Evolutionary conservation across 2,329 filamentous ascomycete genomes (phyloP), one percentile per base, ranked within the genome.

Genomic region (Hymenoscyphus fructigenus): DNA sequence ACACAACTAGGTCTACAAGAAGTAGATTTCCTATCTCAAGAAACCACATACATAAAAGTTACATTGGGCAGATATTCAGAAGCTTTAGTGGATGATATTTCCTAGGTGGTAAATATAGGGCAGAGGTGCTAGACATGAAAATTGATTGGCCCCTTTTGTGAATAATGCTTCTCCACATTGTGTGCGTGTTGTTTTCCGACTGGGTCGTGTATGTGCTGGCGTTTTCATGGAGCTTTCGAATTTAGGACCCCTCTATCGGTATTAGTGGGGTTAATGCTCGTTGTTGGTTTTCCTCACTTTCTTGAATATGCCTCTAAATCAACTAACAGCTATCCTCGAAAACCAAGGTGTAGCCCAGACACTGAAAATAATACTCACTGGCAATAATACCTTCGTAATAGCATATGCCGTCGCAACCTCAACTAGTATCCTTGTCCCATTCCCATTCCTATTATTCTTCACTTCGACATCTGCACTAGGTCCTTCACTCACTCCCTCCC

Each of bases 1-100:
- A 83, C 87, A 91, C 83, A 87, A 91, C 85, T 98, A 94, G 95
- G 85, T 98, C 85, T 98, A 97, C 86, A 95, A 99, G 91, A 94
- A 96, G 86, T 75, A 75, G 71, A 74, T 72, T 44, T 71, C 57
- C 63, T 64, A 60, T 73, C 47, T 23, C 20, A 53, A 50, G 9
- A n/a, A 44, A 9, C 20, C 20, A 53, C 72, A 63, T 62, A 41
- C 41, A 36, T 44, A 58, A 29, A 63, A 63, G 44, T 41, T 32
- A n/a, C 36, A 23, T 14, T 17, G 20, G 41, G 29, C 38, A 23
- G 55, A 59, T 47, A 44, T 41, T 38, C n/a, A 14, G 34, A 53
- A 15, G 57, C 34, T 32, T 20, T 34, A 32, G 57, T 59, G 28
- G 57, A 56, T 32, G 60, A 53, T 53, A 34, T 29, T 50, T 10